Conservation (phyloP, 176 grass and related monocot genomes). For the Ananas comosus region DNA sequence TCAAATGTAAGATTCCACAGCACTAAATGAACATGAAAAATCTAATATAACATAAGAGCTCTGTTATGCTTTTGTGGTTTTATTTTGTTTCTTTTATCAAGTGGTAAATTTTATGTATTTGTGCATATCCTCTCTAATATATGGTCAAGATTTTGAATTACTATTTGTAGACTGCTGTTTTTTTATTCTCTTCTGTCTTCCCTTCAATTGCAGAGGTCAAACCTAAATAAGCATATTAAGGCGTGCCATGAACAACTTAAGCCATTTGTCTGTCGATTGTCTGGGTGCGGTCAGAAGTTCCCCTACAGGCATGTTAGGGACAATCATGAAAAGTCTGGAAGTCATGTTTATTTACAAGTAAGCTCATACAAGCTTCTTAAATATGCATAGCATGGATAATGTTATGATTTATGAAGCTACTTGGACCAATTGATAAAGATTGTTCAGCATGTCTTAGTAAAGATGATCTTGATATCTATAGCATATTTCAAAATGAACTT, state of each 20-base stretch:
- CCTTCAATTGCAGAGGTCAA: conserved; percentile 42
- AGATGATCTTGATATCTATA: too few species aligned
- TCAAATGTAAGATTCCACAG: conserved; percentile 38
- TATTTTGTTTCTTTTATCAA: too few species aligned
- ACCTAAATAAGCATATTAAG: conserved; percentile 45
- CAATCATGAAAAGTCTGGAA: conserved; percentile 38
- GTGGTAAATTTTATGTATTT: too few species aligned
- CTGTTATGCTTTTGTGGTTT: too few species aligned
- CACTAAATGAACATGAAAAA: too few species aligned
- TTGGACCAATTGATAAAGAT: background rate
- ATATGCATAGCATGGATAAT: background rate
- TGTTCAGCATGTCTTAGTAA: background rate
- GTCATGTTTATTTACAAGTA: conserved; percentile 41
- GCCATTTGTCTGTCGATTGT: conserved; percentile 21
- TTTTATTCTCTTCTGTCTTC: background rate
- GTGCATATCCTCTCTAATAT: too few species aligned
- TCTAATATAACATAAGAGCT: too few species aligned
- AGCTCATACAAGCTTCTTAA: background rate
- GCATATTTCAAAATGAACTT: too few species aligned
- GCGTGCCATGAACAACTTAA: conserved; percentile 30
- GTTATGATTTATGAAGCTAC: background rate
- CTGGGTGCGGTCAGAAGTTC: conserved; percentile 28
- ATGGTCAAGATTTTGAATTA: background rate
- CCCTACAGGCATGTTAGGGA: conserved; percentile 57
- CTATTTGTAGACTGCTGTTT: background rate